These are phyloP conservation scores for Rhodotorula glutinis DNA, from an alignment of 1,284 basidiomycete species.

Conservation along the genomic window DNA sequence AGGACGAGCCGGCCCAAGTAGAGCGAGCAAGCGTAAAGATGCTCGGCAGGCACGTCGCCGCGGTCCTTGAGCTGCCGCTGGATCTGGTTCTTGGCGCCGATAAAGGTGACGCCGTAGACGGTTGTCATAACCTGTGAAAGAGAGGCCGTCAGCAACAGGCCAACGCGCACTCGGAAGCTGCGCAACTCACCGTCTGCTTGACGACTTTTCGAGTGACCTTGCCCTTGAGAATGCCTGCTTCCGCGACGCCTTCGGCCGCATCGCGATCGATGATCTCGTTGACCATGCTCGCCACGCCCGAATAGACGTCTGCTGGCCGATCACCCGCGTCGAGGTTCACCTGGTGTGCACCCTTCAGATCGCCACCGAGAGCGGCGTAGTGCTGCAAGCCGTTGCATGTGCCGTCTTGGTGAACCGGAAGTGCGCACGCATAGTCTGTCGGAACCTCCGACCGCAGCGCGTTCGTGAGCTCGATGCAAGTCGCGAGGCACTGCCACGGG, in stretches of 20 bases:
- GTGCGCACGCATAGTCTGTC: conserved; percentile 63
- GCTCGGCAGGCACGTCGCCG: conserved; percentile 68
- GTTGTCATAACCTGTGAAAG: conserved; percentile 86
- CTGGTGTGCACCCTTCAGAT: conserved; percentile 80
- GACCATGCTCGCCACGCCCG: conserved; percentile 82
- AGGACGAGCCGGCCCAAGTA: conserved; percentile 62
- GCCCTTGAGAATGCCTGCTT: conserved; percentile 67
- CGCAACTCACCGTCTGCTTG: conserved; percentile 78
- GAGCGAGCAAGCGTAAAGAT: conserved; percentile 69
- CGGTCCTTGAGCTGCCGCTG: conserved; percentile 79
- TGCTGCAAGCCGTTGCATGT: conserved; percentile 99
- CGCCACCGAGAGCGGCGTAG: conserved; percentile 95
- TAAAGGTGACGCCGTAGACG: conserved; percentile 94
- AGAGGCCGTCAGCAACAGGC: neutral
- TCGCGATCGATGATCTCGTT: conserved; percentile 52
- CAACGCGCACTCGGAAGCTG: neutral
- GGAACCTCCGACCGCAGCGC: conserved; percentile 77
- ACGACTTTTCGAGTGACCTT: conserved; percentile 92
- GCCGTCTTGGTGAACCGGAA: conserved; percentile 96
- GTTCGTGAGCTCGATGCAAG: conserved; percentile 78
- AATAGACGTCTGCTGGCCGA: conserved; percentile 92
- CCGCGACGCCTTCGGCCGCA: conserved; percentile 56
- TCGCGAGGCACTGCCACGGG: conserved; percentile 94
- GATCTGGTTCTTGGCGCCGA: conserved; percentile 94
- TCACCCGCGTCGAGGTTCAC: conserved; percentile 88